Evolutionary conservation across 2,329 filamentous ascomycete genomes (phyloP), one percentile per base, ranked within the genome.

Genomic region (Fusarium sp.): DNA sequence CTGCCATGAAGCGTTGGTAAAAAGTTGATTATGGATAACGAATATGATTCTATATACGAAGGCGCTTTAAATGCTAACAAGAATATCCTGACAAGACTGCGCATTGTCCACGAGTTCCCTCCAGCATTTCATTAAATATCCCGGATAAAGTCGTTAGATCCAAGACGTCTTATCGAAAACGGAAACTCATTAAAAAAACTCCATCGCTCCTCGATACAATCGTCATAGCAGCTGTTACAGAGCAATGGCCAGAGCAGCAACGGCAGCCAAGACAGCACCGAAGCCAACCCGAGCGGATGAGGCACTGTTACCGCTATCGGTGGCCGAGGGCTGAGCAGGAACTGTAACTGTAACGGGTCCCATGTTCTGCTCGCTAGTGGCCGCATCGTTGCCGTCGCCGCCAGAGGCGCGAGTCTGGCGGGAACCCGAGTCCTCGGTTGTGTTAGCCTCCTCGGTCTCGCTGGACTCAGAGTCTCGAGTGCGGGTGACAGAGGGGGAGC

Each of bases 41-140:
- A 64, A 72, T 56, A 59, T 67, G 55, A 64, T 69, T 70, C 60
- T 76, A 76, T 76, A 52, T 75, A 75, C 60, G 50, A 57, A 42
- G 44, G 48, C 64, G 48, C 57, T 64, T 38, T 52, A 57, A 55
- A 67, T 63, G 60, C 64, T 46, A 60, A 64, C 53, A 66, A 64
- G 55, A 59, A 64, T 60, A 37, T 54, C 52, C 37, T 60, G 33
- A 46, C 42, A 45, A 64, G 58, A 59, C 38, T 38, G 35, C 42
- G 57, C 45, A 50, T 56, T 61, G 53, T 50, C 60, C 59, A 60
- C 60, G 33, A 62, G 30, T 63, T 64, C 38, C 49, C 59, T 49
- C 49, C 49, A 64, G 41, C 54, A 65, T 54, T 60, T 75, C 73
- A 73, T 75, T 73, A 74, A 75, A 71, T 63, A 62, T 64, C 54